A percentile compares a stretch with the other conserved stretches of the same genome.
phyloP scores from a whole-genome alignment of 2,329 filamentous ascomycete genomes.

The Laburnicola sp. region DNA sequence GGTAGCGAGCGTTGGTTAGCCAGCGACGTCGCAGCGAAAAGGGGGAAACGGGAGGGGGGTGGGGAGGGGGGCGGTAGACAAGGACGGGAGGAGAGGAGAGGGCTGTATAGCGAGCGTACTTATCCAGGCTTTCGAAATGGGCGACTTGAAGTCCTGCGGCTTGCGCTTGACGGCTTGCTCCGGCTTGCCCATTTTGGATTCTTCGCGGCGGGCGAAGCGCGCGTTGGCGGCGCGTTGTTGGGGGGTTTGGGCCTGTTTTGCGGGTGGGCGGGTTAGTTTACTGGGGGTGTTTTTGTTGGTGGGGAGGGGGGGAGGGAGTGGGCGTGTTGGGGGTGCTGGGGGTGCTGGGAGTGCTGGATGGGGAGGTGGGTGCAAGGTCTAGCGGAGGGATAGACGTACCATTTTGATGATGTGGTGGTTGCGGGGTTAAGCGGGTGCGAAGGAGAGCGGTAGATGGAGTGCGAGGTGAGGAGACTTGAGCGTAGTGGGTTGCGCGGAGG shows the following conservation, averaged over 20 bases:
- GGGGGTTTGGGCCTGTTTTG: constrained; percentile 73
- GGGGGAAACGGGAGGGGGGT: constrained; percentile 1
- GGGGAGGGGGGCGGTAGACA: not conserved
- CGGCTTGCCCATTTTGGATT: constrained; percentile 72
- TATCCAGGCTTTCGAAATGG: constrained; percentile 61
- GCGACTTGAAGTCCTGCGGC: constrained; percentile 53
- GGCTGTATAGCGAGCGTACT: constrained; percentile 51
- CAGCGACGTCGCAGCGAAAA: not conserved
- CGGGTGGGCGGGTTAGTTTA: constrained; percentile 43
- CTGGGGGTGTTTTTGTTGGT: too few relatives aligned
- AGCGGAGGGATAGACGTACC: too few relatives aligned
- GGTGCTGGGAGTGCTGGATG: not conserved
- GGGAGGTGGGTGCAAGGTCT: not conserved
- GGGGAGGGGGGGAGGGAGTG: not conserved
- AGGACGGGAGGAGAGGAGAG: not conserved
- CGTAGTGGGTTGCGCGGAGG: too few relatives aligned
- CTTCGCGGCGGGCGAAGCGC: constrained; percentile 74
- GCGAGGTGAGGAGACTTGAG: too few relatives aligned
- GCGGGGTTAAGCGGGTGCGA: not conserved
- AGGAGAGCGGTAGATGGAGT: too few relatives aligned
- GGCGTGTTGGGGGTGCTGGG: too few relatives aligned
- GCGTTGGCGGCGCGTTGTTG: constrained; percentile 80
- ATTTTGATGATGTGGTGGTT: not conserved
- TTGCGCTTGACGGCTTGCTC: constrained; percentile 53
- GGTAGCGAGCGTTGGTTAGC: too few relatives aligned